Percentiles rank a stretch among this genome's conserved stretches.
Evolutionary conservation across 257 asterid species (phyloP).

Genomic region (Solanum neorickii): DNA sequence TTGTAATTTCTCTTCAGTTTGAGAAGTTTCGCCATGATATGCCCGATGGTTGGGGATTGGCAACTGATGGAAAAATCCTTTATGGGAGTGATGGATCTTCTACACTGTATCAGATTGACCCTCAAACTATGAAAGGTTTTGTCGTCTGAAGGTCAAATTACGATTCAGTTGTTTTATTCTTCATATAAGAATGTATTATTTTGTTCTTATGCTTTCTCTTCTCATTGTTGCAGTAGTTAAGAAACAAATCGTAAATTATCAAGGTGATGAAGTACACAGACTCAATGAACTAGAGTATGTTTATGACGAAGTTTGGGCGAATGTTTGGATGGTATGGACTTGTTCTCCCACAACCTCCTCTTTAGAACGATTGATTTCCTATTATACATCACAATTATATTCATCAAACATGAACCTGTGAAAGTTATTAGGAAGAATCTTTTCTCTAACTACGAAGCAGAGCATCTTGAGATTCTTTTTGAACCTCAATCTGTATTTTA

Average conservation of each 20-base stretch:
- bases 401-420: background rate
- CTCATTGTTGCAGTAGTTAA: slow-evolving; percentile 34
- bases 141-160: slow-evolving; percentile 6
- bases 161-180: background rate
- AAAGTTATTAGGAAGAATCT: background rate
- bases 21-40: slow-evolving; percentile 49
- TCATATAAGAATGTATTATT: background rate
- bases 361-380: background rate
- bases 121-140: slow-evolving; percentile 61
- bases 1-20: slow-evolving; percentile 31
- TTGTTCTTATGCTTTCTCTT: background rate
- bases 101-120: slow-evolving; percentile 64
- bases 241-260: slow-evolving; percentile 53
- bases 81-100: slow-evolving; percentile 94
- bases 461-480: background rate
- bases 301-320: slow-evolving; percentile 93
- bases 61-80: slow-evolving; percentile 68
- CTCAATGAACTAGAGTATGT: slow-evolving; percentile 87
- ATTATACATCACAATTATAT: background rate
- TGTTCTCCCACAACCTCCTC: background rate
- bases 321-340: slow-evolving; percentile 60
- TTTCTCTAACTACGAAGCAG: background rate
- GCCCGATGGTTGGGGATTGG: slow-evolving; percentile 98
- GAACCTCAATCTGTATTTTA: background rate
- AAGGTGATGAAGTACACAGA: slow-evolving; percentile 64